Evolutionary conservation across 106 monocot genomes (phyloP).

Genomic region (Platanthera zijinensis): DNA sequence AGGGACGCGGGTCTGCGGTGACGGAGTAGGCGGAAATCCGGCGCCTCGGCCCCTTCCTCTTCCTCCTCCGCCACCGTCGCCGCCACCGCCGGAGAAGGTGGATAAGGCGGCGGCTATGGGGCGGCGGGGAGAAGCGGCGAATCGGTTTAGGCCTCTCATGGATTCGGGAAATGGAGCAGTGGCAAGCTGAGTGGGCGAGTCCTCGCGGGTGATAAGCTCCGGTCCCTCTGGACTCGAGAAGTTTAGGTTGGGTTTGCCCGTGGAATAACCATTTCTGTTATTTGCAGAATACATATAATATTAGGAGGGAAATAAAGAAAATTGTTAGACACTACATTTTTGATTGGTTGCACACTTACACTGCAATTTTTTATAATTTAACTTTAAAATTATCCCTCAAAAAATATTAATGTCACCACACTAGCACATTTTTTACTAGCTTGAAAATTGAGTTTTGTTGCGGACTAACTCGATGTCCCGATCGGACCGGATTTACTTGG

Average conservation of each 20-base stretch:
- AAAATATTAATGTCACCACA: no score
- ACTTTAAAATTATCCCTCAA: no score
- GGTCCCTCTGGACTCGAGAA: neutral
- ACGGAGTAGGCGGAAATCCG: neutral
- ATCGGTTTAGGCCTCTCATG: constrained; percentile 4
- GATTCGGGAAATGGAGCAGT: neutral
- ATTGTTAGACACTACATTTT: no score
- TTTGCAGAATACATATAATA: neutral
- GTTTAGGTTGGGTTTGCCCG: neutral
- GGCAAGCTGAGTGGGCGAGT: neutral
- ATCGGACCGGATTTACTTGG: no score
- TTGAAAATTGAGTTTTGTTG: no score
- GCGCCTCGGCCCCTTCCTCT: constrained; percentile 32
- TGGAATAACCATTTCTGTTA: neutral
- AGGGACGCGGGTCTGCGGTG: constrained; percentile 5
- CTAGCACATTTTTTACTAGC: no score
- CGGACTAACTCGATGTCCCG: no score
- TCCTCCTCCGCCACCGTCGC: constrained; percentile 28
- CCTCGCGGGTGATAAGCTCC: neutral
- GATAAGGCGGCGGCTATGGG: constrained; percentile 17
- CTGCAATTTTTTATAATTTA: no score
- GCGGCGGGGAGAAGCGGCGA: constrained; percentile 10
- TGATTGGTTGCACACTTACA: no score
- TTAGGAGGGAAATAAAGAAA: no score
- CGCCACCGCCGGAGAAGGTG: constrained; percentile 19